Evolutionary conservation across 2,329 filamentous ascomycete genomes (phyloP), one percentile per base, ranked within the genome.

Genomic region (Monosporascus ibericus): DNA sequence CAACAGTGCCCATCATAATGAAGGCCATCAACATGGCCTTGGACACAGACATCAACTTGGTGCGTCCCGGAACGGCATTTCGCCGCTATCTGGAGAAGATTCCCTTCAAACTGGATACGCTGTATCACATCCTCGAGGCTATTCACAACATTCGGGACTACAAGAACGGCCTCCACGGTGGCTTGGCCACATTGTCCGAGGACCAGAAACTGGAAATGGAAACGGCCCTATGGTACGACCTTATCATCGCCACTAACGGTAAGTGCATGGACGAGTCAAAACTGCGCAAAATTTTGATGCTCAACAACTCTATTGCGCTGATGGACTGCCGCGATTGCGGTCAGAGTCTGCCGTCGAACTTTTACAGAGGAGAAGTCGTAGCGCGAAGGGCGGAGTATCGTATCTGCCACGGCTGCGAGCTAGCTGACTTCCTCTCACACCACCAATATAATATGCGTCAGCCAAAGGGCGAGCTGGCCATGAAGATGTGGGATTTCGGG

Each of bases 21-120:
- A 50, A 46, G 0, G 49, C 60, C 8, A 46, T 60, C 4, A 48
- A 42, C 0, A 27, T 60, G 1, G 62, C 64, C 9, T 7, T 51
- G 0, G 6, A 56, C 1, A 50, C 56, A 1, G 25, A 25, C 1
- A 58, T 66, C 14, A 60, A 66, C 9, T 56, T 64, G 14, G 59
- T 63, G 18, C 55, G 53, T 0, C 58, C 59, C 0, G 65, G 64
- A 0, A 61, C 57, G 1, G 62, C 57, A 1, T 64, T 67, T 53
- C 50, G 63, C 1, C 39, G 58, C 2, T 68, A 58, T 38, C 56
- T 68, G 1, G 60, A 68, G 17, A 52, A 59, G 3, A 46, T 66
- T 1, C 65, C 65, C 0, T 61, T 62, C 44, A 34, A 42, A 0
- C 40, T 62, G 2, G 57, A 57, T 1, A 52, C 60, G 0, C 24